phyloP scores from a whole-genome alignment of 2,329 filamentous ascomycete genomes.

The Fusarium sp. region DNA sequence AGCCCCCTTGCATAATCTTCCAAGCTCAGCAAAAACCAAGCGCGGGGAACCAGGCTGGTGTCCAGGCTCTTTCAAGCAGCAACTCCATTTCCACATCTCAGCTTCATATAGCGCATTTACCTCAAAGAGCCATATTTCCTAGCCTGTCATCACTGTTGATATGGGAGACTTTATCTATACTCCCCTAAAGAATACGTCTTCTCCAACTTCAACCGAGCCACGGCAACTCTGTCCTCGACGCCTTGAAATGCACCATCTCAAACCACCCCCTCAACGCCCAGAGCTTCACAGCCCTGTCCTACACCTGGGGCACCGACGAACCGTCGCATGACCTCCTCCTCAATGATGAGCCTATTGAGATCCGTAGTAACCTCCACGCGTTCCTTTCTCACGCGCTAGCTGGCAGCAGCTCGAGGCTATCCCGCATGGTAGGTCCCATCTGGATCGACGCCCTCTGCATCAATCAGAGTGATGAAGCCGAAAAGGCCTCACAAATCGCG shows the following conservation, averaged over 20 bases:
- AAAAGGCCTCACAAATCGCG: not conserved
- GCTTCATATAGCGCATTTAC: not conserved
- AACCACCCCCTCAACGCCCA: not conserved
- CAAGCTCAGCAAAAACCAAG: not conserved
- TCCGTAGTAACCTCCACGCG: not conserved
- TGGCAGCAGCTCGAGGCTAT: not conserved
- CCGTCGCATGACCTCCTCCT: not conserved
- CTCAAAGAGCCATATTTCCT: not conserved
- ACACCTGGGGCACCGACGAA: not conserved
- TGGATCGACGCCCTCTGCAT: not conserved
- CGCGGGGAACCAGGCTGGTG: not conserved
- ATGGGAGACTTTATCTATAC: not conserved
- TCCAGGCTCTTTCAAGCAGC: not conserved
- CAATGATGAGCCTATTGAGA: not conserved
- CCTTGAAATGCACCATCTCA: not conserved
- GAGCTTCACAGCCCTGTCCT: not conserved
- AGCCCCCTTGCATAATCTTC: too few relatives aligned
- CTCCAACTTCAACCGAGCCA: not conserved
- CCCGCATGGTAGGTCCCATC: not conserved
- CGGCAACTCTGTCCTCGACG: not conserved
- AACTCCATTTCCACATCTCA: not conserved
- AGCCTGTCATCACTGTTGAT: not conserved
- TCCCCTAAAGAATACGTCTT: not conserved
- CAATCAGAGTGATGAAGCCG: not conserved
- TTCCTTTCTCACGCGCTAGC: not conserved